Evolutionary conservation across 306 rosid genomes (phyloP), one percentile per base, ranked within the genome.

Genomic region (Astragalus glycyphyllos): DNA sequence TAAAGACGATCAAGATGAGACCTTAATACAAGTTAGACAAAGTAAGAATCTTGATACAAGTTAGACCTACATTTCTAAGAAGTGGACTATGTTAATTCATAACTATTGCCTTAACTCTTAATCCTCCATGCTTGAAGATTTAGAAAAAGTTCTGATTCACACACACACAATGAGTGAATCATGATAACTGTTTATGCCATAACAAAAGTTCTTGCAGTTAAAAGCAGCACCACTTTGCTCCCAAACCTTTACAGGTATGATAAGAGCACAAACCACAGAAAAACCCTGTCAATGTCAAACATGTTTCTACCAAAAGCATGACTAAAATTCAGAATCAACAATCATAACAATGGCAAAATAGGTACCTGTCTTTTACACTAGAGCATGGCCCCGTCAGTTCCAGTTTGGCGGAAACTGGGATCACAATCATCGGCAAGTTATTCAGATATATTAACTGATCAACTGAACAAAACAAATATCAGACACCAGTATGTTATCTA

Each of bases 371-470:
- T 78, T 90, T 90, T 3, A 87, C 91, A 79, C 93, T 90, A 49
- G 96, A 85, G 72, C 90, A 87, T 49, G 96, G 90, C 76, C 84
- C 91, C 94, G 86, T 86, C 76, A 76, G 69, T 79, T 90, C 91
- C 31, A 90, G 72, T 69, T 90, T 90, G 46, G 94, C 91, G 35
- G 96, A 87, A 10, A 90, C 45, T 8, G 83, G 93, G 10, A 81
- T 91, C 56, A 82, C 91, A 77, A 72, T 89, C 91, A 23, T 86
- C 87, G 17, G 61, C 68, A 49, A 87, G 42, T 69, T 72, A 49
- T 87, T 90, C 15, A 90, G 90, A 82, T 90, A 87, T 44, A 87
- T 91, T 65, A 90, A 59, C 40, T 94, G 96, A 90, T 90, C 73
- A 90, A 70, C 91, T 90, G 13, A 4, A 65, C n/a, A 20, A 53